Conservation (phyloP, 768 basidiomycete species). For the Podaxis mareebaensis region DNA sequence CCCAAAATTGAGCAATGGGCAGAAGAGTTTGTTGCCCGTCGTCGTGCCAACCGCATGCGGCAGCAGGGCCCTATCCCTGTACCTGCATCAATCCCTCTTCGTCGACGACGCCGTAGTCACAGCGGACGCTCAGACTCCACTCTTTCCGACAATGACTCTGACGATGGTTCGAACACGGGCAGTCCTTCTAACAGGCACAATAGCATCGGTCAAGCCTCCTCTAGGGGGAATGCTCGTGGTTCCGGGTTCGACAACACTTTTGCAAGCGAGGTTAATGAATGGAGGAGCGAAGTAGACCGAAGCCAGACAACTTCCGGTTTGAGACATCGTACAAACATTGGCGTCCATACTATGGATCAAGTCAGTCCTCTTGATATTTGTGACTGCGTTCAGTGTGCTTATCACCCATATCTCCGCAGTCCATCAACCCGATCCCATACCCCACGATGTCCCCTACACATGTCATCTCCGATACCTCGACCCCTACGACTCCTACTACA, state of each 20-base stretch:
- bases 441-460: slow-evolving; percentile 50
- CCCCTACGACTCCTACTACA: slow-evolving; percentile 27
- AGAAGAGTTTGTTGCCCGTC: slow-evolving; percentile 36
- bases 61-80: slow-evolving; percentile 25
- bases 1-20: slow-evolving; percentile 55
- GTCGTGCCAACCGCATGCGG: slow-evolving; percentile 28
- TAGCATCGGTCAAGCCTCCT: not conserved
- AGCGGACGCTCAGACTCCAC: slow-evolving; percentile 24
- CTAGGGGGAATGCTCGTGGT: slow-evolving; percentile 20
- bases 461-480: slow-evolving; percentile 39
- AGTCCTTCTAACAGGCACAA: slow-evolving; percentile 5
- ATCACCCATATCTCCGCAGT: slow-evolving; percentile 31
- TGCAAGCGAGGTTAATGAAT: slow-evolving; percentile 50
- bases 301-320: slow-evolving; percentile 28
- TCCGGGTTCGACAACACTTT: slow-evolving; percentile 54
- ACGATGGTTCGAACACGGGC: slow-evolving; percentile 21
- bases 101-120: slow-evolving; percentile 20
- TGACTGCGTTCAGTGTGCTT: not conserved
- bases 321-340: slow-evolving; percentile 32
- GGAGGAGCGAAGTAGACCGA: slow-evolving; percentile 45
- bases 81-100: slow-evolving; percentile 22
- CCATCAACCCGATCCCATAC: slow-evolving; percentile 45
- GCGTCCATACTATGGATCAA: slow-evolving; percentile 44
- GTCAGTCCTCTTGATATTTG: slow-evolving; percentile 30
- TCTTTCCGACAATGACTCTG: slow-evolving; percentile 19